Base-by-base conservation (phyloP, 148 eudicot genomes). In the Dysphania ambrosioides region DNA sequence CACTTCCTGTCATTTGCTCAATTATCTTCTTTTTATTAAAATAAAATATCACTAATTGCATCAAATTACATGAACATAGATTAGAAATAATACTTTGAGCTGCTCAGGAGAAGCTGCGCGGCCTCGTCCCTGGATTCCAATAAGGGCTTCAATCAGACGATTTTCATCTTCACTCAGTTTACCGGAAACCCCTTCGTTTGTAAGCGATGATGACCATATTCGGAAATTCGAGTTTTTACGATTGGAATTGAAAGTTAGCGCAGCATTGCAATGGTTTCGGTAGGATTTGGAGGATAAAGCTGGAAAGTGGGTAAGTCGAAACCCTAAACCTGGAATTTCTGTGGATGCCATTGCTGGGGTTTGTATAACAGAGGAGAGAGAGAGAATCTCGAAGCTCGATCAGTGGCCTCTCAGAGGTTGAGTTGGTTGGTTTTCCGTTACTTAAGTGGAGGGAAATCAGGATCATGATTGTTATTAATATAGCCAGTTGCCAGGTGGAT, bases 81-180 rank as follows among this genome's bases (percentile, higher is more conserved):
- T 2, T 0, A 60, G 21, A 26, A 2, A 32, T n/a, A 9, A 40
- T 81, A 88, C 98, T 73, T 90, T 83, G 77, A 91, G 85, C 73
- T 91, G 98, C 16, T 74, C 82, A 30, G 91, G 76, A 38, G 96
- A 87, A 83, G 93, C 90, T 66, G 93, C 87, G 78, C 93, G 89
- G 16, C 98, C 97, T 23, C 98, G 97, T 77, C 98, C 97, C 82
- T 94, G 97, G 58, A 94, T 82, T 2, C 98, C 98, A 18, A 94
- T 80, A 7, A 94, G 88, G 66, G 91, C 96, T 24, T 87, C 90
- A 51, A 94, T 77, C 2, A 94, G 85, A 1, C 77, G 79, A 68
- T 83, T 86, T 49, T 94, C 98, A 21, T 90, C 84, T 29, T 86
- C 75, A 4, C 72, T 88, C 66, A 93, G 91, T 6, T 57, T 70